Conservation (phyloP, 2,329 filamentous ascomycete genomes). For the Colletotrichum plurivorum region DNA sequence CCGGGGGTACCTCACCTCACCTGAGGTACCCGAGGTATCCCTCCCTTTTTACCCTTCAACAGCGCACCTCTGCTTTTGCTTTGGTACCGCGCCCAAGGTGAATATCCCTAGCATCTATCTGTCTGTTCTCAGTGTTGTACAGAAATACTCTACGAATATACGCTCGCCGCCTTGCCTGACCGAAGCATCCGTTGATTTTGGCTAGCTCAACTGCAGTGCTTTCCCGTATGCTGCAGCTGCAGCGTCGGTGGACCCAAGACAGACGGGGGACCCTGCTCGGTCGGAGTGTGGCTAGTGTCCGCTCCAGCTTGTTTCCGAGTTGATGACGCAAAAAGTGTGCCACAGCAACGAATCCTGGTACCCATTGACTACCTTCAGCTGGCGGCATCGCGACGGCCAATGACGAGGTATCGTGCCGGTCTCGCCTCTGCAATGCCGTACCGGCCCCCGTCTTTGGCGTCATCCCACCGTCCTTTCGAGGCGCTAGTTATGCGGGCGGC, state of each 20-base stretch:
- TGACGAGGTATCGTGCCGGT: constrained; percentile 30
- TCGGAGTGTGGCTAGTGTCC: constrained; percentile 41
- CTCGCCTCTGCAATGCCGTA: neutral
- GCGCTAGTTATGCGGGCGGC: constrained; percentile 33
- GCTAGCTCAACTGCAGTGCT: no score
- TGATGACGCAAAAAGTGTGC: constrained; percentile 42
- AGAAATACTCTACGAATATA: no score
- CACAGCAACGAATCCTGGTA: constrained; percentile 41
- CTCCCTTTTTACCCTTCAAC: no score
- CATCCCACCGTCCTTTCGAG: constrained; percentile 30
- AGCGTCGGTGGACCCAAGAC: neutral
- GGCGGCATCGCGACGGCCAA: constrained; percentile 8
- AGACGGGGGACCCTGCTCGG: constrained; percentile 25
- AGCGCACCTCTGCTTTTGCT: no score
- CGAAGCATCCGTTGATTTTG: no score
- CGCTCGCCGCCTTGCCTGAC: no score
- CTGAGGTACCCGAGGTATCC: no score
- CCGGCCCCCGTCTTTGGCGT: constrained; percentile 36
- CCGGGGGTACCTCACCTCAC: no score
- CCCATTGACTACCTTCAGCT: constrained; percentile 21
- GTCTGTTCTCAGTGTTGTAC: no score
- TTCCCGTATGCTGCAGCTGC: neutral
- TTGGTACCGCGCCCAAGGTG: no score
- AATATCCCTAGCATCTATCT: no score
- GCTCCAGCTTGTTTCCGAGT: constrained; percentile 34